Percentiles rank a stretch among this genome's conserved stretches.
These are phyloP conservation scores for Ophiostoma australiae DNA, from an alignment of 2,329 filamentous ascomycete genomes.

Conservation along the genomic window DNA sequence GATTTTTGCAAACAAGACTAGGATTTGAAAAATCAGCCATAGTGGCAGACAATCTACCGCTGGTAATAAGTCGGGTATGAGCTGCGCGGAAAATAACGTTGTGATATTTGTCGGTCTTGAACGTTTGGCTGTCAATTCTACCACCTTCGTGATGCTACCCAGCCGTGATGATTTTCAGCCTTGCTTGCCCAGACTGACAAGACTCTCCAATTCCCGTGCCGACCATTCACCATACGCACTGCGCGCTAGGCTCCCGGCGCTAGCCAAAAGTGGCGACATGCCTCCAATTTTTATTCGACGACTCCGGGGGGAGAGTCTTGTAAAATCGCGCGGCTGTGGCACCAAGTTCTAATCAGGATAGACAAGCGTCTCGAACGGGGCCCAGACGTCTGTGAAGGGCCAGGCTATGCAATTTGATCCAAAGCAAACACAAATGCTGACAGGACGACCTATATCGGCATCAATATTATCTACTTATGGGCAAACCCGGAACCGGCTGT, in stretches of 20 bases:
- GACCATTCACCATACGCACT: background rate
- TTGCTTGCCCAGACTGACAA: conserved; percentile 14
- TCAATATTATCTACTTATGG: background rate
- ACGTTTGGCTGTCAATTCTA: background rate
- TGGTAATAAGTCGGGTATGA: background rate
- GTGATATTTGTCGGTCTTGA: background rate
- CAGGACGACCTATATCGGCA: background rate
- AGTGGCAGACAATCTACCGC: background rate
- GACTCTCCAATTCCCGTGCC: conserved; percentile 5
- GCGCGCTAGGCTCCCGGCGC: background rate
- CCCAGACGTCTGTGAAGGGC: background rate
- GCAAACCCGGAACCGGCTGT: background rate
- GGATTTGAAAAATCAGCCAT: background rate
- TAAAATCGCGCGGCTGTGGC: background rate
- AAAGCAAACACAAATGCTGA: background rate
- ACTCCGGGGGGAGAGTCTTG: background rate
- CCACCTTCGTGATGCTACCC: background rate
- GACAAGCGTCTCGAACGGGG: background rate
- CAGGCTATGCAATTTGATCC: background rate
- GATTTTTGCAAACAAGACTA: background rate
- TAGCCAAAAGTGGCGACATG: background rate
- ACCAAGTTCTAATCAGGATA: background rate
- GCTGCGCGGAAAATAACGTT: background rate
- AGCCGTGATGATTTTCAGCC: conserved; percentile 1
- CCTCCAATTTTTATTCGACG: background rate